A percentile compares a stretch with the other conserved stretches of the same genome.
Conservation (phyloP, 495 filamentous ascomycete genomes). For the Xylaria cubensis region DNA sequence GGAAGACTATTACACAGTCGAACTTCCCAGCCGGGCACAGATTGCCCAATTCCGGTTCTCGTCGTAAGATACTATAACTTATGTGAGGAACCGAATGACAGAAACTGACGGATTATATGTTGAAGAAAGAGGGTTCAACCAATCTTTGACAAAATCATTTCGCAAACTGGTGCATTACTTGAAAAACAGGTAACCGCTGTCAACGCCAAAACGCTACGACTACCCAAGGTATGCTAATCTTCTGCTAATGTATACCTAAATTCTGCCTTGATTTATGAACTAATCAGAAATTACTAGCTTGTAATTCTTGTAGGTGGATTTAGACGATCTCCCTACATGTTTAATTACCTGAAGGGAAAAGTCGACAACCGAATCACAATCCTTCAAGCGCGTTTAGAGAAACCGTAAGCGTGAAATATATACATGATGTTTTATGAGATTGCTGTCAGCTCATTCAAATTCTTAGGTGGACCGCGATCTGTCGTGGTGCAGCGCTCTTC, state of each 20-base stretch:
- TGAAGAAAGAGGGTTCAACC: background rate
- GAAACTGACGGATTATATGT: background rate
- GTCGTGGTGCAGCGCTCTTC: constrained; percentile 14
- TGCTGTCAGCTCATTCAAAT: background rate
- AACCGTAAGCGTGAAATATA: background rate
- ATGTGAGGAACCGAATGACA: background rate
- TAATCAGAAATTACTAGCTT: background rate
- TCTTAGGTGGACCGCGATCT: constrained; percentile 11
- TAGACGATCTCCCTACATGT: constrained; percentile 10
- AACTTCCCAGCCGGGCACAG: background rate
- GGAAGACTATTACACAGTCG: constrained; percentile 1
- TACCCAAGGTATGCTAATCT: background rate
- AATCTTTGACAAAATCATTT: constrained; percentile 7
- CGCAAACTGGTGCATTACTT: background rate
- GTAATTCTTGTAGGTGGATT: constrained; percentile 21
- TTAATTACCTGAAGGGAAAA: background rate
- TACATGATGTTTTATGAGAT: no score
- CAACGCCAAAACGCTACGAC: background rate
- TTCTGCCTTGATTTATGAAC: background rate
- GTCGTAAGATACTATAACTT: background rate
- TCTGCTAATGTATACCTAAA: background rate
- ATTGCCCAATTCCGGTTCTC: background rate
- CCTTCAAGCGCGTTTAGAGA: background rate
- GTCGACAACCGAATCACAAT: background rate
- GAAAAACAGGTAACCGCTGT: background rate